Base-by-base conservation (phyloP, 495 filamentous ascomycete genomes). In the Lepraria neglecta region DNA sequence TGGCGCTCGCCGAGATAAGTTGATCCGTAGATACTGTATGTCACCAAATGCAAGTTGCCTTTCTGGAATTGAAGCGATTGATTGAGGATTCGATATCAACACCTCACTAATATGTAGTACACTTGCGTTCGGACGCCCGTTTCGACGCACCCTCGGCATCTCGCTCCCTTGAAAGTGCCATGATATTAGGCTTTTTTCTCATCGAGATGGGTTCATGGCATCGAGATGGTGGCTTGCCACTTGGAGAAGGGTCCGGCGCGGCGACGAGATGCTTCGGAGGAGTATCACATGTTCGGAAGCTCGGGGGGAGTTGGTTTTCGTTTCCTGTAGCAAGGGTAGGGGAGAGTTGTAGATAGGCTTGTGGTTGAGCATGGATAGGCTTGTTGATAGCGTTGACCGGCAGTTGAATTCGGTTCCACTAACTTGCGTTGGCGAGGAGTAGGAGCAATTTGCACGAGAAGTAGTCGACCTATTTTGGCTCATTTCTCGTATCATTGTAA, bases 171-270 rank as follows among this genome's bases (percentile, higher is more conserved):
- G 31, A 4, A 3, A 11, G 7, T 54, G n/a, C 51, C 51, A 54
- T 24, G 31, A n/a, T 38, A 35, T 19, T 28, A 1, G 33, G 30
- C 19, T 19, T 17, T 24, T 14, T 3, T 6, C 31, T 54, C 51
- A 54, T 54, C 30, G 51, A 54, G 28, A 54, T 54, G 28, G 48
- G 7, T 10, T 11, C 35, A 38, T 52, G 5, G 28, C 48, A 52
- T 52, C 48, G 48, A 52, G 48, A 52, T 52, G 17, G 24, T 35
- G 51, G 31, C 51, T 54, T 38, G 51, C 28, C 31, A 54, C 31
- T 4, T 54, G 30, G 17, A 54, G 35, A 33, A 10, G 44, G 51
- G 51, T 38, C 11, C 33, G 33, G 6, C 28, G 5, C 4, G 30
- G 51, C 19, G 27, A 53, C 51, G 33, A 53, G 51, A 28, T 38